Conservation (phyloP, 805 yeast genomes). For the Hanseniaspora pseudoguilliermondii region DNA sequence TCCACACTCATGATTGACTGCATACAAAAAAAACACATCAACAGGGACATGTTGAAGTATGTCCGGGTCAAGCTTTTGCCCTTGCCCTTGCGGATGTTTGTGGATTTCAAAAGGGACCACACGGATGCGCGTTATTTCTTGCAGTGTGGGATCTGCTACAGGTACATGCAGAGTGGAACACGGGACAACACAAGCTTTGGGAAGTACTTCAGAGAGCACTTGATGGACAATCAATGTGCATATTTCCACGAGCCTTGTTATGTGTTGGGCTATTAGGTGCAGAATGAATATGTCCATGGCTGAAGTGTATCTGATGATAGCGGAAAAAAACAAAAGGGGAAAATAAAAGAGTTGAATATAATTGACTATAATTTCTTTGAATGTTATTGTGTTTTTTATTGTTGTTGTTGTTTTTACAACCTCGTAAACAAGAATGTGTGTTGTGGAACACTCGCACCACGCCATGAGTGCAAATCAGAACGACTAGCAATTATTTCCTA, state of each 20-base stretch:
- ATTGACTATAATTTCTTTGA: neutral
- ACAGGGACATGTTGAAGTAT: conserved; percentile 14
- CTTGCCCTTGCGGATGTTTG: conserved; percentile 16
- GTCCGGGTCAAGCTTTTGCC: conserved; percentile 16
- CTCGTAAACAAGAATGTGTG: too few relatives aligned
- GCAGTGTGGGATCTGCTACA: conserved; percentile 16
- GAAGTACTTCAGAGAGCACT: neutral
- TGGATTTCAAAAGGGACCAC: conserved; percentile 15
- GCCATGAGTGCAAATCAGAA: too few relatives aligned
- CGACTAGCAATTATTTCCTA: too few relatives aligned
- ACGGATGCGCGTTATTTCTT: conserved; percentile 16
- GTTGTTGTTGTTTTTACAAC: too few relatives aligned
- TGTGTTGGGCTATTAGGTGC: neutral
- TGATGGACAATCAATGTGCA: neutral
- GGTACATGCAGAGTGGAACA: conserved; percentile 18
- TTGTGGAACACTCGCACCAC: too few relatives aligned
- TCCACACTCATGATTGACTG: conserved; percentile 1
- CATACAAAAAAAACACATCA: neutral
- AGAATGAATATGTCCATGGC: neutral
- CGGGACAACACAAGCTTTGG: conserved; percentile 13
- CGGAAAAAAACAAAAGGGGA: neutral
- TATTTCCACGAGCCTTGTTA: neutral
- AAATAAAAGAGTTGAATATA: neutral
- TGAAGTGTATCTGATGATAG: too few relatives aligned
- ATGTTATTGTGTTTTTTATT: neutral